Base-by-base conservation (phyloP, 805 yeast species). In the Zygosaccharomyces rouxii region DNA sequence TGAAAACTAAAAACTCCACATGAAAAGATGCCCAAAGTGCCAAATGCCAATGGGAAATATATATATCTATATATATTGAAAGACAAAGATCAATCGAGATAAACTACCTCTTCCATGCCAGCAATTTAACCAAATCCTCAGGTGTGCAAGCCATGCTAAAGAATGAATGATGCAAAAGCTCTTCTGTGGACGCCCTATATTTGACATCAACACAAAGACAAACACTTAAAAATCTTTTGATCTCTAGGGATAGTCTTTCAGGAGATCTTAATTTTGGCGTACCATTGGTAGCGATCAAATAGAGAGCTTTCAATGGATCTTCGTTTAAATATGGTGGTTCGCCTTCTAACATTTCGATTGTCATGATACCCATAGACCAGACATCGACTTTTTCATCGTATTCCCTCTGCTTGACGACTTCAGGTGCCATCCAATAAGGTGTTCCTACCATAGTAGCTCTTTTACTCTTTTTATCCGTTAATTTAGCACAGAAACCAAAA, bases 371-470 rank as follows among this genome's bases (percentile, higher is more conserved):
- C 55, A 95, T 71, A 7, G 97, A 89, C 99, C 99, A 94, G 45
- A 95, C 87, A 68, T 94, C 99, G 29, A 94, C 97, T 64, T 95
- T 90, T 48, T 95, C 95, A 49, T 95, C 99, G 62, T 94, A 94
- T 60, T 90, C 97, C 66, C 89, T 89, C 55, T 95, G 84, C 48
- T 89, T 84, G 22, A 94, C 97, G 45, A 94, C 98, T 68, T 94
- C 99, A 1, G 99, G 99, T 0, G 99, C 99, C 99, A 94, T 94
- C 99, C 99, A 94, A 66, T 94, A 94, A 11, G 99, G 99, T 0
- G 99, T 94, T 30, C 99, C 99, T 16, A 94, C 99, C 95, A 94
- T 87, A 2, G 99, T 94, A 6, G 97, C 95, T 62, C 99, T 81
- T 66, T 92, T 90, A 46, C 86, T 80, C 64, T 87, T 84, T 55